These are phyloP conservation scores for Tylopilus subfusipes DNA, from an alignment of 768 basidiomycete genomes.

Conservation along the genomic window DNA sequence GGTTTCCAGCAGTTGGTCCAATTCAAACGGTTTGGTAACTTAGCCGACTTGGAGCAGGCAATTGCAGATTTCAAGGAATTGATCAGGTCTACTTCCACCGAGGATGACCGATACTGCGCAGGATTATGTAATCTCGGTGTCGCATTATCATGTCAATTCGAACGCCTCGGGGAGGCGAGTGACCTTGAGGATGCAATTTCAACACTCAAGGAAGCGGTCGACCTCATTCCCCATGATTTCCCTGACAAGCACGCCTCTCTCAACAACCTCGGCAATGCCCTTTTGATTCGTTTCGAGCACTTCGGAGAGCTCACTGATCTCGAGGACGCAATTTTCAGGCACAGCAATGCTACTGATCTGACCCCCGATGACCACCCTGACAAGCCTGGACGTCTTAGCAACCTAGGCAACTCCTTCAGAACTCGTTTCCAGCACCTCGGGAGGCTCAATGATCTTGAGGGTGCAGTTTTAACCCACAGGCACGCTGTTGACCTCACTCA, in stretches of 20 bases:
- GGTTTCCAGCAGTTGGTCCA: no score
- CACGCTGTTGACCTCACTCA: not conserved
- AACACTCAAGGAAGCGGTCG: not conserved
- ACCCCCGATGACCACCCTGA: not conserved
- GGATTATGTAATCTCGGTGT: not conserved
- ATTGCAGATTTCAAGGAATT: not conserved
- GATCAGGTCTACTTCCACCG: not conserved
- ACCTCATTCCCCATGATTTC: not conserved
- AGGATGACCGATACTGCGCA: not conserved
- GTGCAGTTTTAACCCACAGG: not conserved
- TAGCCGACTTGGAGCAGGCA: not conserved
- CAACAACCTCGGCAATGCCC: not conserved
- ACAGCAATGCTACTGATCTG: not conserved
- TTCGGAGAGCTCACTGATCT: not conserved
- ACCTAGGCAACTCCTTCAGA: not conserved
- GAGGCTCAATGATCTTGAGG: not conserved
- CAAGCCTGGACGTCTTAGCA: not conserved
- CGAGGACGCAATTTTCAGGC: not conserved
- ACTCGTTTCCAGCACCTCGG: not conserved
- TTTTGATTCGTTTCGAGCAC: not conserved
- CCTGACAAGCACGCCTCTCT: not conserved
- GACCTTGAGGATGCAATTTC: not conserved
- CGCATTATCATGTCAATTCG: not conserved
- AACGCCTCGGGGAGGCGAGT: not conserved
- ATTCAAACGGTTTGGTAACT: not conserved